Percentiles rank a stretch among this genome's conserved stretches.
Conservation (phyloP, 371 early-diverging fungal genomes). For the Rhizopus stolonifer region DNA sequence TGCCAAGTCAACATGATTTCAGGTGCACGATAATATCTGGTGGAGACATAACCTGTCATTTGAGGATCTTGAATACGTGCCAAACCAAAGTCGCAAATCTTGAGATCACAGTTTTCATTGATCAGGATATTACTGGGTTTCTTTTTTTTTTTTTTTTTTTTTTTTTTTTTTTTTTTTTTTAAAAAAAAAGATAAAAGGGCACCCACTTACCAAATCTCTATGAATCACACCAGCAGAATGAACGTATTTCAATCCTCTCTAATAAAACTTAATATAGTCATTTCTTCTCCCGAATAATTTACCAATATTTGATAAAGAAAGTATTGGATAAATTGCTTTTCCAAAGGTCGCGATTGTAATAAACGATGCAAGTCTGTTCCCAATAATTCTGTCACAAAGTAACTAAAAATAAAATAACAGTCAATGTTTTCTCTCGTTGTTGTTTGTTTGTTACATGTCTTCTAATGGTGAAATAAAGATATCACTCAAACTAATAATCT, state of each 20-base stretch:
- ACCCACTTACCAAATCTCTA: slow-evolving; percentile 74
- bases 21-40: slow-evolving; percentile 90
- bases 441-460: slow-evolving; percentile 67
- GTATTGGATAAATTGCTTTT: slow-evolving; percentile 93
- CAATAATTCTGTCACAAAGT: slow-evolving; percentile 92
- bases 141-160: slow-evolving; percentile 24
- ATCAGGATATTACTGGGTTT: slow-evolving; percentile 97
- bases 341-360: slow-evolving; percentile 84
- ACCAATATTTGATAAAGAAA: slow-evolving; percentile 92
- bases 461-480: slow-evolving; percentile 91
- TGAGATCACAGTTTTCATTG: slow-evolving; percentile 95
- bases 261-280: neutral
- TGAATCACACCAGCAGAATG: slow-evolving; percentile 96
- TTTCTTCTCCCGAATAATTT: neutral
- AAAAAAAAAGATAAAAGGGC: neutral
- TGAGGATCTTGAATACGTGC: slow-evolving; percentile 91
- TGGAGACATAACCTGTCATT: slow-evolving; percentile 97
- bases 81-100: slow-evolving; percentile 97
- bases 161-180: neutral
- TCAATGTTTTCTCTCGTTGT: neutral
- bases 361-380: slow-evolving; percentile 94
- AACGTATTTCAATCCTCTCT: slow-evolving; percentile 88
- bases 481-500: slow-evolving; percentile 85
- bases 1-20: slow-evolving; percentile 69
- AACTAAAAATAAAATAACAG: slow-evolving; percentile 44